Evolutionary conservation across 1,139 yeast genomes (phyloP).

Genomic region (Diutina ranongensis): DNA sequence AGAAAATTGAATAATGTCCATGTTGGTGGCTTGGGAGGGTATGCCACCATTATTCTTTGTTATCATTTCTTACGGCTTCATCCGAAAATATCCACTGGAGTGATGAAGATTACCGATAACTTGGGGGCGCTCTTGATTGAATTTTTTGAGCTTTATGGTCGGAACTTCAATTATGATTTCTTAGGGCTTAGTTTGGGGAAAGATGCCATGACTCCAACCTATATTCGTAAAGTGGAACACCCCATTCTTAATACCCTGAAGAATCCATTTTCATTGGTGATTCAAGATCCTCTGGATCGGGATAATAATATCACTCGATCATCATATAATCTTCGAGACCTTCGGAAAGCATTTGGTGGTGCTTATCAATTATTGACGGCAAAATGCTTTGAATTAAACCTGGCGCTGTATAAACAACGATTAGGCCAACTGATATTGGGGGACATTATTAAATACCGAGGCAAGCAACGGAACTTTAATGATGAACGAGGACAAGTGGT

Average conservation of each 20-base stretch:
- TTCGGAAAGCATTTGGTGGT: conserved; percentile 83
- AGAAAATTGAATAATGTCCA: conserved; percentile 84
- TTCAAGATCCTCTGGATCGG: conserved; percentile 85
- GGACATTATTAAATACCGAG: conserved; percentile 65
- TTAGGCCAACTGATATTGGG: conserved; percentile 71
- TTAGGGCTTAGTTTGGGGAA: conserved; percentile 55
- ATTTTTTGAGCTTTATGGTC: conserved; percentile 91
- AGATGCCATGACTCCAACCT: conserved; percentile 36
- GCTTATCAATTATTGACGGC: conserved; percentile 76
- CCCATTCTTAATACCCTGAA: conserved; percentile 43
- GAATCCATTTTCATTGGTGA: conserved; percentile 57
- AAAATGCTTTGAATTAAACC: conserved; percentile 47
- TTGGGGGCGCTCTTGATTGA: conserved; percentile 84
- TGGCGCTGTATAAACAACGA: conserved; percentile 57
- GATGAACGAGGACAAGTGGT: conserved; percentile 60
- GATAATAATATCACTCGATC: conserved; percentile 78
- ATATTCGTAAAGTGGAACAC: conserved; percentile 45
- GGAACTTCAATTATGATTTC: conserved; percentile 77
- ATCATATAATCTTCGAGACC: conserved; percentile 68
- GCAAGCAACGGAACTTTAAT: conserved; percentile 66
- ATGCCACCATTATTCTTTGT: conserved; percentile 78
- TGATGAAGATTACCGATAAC: conserved; percentile 61
- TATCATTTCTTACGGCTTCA: conserved; percentile 74
- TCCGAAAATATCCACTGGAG: conserved; percentile 61
- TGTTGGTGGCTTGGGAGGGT: conserved; percentile 94